A percentile compares a stretch with the other conserved stretches of the same genome.
Conservation (phyloP, 2,329 filamentous ascomycete genomes). For the Pseudocercospora macadamiae region DNA sequence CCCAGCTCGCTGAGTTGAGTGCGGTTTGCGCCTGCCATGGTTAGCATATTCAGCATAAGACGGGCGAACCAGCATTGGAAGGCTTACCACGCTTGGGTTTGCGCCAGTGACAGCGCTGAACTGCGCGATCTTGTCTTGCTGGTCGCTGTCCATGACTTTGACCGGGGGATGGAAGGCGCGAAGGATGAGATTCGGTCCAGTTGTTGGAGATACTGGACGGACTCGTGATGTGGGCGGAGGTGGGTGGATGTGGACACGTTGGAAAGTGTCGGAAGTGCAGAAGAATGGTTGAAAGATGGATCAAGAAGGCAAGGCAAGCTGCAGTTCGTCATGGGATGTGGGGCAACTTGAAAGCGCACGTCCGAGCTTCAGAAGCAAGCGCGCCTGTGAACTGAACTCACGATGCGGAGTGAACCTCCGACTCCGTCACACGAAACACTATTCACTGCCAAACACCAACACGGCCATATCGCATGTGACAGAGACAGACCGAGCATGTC, state of each 20-base stretch:
- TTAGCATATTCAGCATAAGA: conserved; percentile 6
- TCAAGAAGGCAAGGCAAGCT: too few relatives aligned
- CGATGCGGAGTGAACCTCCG: conserved; percentile 4
- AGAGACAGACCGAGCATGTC: conserved; percentile 12
- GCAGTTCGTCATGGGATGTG: neutral
- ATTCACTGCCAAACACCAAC: neutral
- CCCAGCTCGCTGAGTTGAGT: conserved; percentile 49
- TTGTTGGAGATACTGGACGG: neutral
- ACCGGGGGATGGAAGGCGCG: neutral
- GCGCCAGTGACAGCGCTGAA: conserved; percentile 43
- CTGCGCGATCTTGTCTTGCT: conserved; percentile 39
- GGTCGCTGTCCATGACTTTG: conserved; percentile 35
- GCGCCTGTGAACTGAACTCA: too few relatives aligned
- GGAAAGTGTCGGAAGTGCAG: too few relatives aligned
- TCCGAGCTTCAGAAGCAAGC: too few relatives aligned
- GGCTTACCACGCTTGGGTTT: conserved; percentile 38
- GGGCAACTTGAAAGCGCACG: too few relatives aligned
- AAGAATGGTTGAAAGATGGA: too few relatives aligned
- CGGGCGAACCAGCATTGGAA: neutral
- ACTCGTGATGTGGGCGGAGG: too few relatives aligned
- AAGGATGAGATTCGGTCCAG: neutral
- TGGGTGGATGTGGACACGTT: too few relatives aligned
- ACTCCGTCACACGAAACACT: conserved; percentile 6
- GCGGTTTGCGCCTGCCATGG: conserved; percentile 47
- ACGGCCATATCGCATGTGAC: neutral